Conservation (phyloP, 805 yeast genomes). For the Barnettozyma californica region DNA sequence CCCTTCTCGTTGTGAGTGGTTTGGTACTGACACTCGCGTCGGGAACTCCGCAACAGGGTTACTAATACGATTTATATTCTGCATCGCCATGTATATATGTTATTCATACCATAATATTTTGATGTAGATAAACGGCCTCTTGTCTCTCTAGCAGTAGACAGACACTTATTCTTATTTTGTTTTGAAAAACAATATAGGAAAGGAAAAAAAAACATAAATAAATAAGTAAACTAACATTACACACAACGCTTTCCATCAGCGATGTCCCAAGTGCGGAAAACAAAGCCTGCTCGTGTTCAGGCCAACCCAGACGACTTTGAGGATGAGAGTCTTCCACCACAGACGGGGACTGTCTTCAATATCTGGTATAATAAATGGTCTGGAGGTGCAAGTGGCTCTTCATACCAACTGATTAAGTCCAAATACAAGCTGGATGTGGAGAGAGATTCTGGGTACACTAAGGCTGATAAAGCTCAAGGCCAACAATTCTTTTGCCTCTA, state of each 20-base stretch:
- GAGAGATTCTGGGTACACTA: conserved; percentile 71
- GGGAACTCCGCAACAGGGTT: background rate
- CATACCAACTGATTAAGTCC: conserved; percentile 37
- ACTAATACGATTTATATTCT: background rate
- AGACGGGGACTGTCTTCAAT: conserved; percentile 75
- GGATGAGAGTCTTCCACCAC: conserved; percentile 63
- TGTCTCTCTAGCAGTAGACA: no score
- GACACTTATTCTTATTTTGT: no score
- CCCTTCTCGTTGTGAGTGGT: background rate
- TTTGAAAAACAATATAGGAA: no score
- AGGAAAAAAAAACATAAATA: background rate
- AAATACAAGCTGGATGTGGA: conserved; percentile 55
- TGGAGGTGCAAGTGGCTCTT: conserved; percentile 37
- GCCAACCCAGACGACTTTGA: conserved; percentile 54
- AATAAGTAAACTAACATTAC: no score
- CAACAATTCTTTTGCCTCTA: conserved; percentile 63
- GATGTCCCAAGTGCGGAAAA: background rate
- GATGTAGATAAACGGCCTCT: background rate
- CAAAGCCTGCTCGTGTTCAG: conserved; percentile 65
- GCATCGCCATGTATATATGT: background rate
- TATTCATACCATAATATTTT: background rate
- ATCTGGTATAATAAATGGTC: conserved; percentile 91
- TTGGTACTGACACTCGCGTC: background rate
- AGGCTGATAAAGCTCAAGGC: conserved; percentile 43
- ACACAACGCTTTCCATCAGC: background rate